Conservation (phyloP, 1,284 basidiomycete genomes). For the Prillingera fragicola region DNA sequence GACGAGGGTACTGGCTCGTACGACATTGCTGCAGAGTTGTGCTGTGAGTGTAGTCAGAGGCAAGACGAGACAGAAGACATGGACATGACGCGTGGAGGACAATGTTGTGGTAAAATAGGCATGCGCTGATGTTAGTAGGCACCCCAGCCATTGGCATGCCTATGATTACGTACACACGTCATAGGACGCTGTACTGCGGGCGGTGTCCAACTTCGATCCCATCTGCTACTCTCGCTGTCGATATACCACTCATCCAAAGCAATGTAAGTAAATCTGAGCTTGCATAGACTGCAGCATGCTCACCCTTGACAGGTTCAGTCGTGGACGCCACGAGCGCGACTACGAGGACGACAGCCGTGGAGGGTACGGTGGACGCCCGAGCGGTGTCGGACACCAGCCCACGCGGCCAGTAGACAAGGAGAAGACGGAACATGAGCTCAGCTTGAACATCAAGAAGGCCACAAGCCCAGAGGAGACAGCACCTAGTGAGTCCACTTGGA, state of each 20-base stretch:
- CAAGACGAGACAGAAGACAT: neutral
- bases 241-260: neutral
- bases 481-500: constrained; percentile 33
- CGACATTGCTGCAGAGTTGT: constrained; percentile 21
- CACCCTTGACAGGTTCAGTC: constrained; percentile 28
- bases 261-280: constrained; percentile 2
- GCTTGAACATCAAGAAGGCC: constrained; percentile 92
- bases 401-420: constrained; percentile 95
- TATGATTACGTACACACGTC: no score
- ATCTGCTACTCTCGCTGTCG: no score
- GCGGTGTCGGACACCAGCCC: constrained; percentile 61
- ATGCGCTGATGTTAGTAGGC: neutral
- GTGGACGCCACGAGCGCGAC: constrained; percentile 26
- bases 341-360: constrained; percentile 35
- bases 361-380: constrained; percentile 30
- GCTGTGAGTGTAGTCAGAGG: neutral
- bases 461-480: constrained; percentile 87
- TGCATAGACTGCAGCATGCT: neutral
- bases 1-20: constrained; percentile 23
- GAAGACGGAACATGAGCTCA: constrained; percentile 86
- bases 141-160: no score
- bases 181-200: no score
- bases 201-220: no score
- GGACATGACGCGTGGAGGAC: neutral
- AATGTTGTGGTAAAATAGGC: constrained; percentile 3